A percentile compares a stretch with the other conserved stretches of the same genome.
Conservation (phyloP, 345 rosid genomes). For the Anacardium occidentale region DNA sequence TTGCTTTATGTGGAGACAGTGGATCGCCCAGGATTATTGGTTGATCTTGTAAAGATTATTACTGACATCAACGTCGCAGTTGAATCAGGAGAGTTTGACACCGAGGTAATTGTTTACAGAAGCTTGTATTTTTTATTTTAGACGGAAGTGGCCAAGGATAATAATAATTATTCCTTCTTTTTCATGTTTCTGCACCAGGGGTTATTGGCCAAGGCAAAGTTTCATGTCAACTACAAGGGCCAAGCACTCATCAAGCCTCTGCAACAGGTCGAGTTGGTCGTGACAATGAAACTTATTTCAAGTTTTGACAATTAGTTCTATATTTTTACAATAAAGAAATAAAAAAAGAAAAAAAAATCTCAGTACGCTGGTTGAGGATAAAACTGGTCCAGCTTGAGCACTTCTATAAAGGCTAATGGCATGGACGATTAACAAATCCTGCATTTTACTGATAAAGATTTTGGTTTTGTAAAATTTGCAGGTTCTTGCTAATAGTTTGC, state of each 20-base stretch:
- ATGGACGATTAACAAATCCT: too few species aligned
- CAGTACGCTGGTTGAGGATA: too few species aligned
- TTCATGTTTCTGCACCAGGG: conserved; percentile 46
- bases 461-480: conserved; percentile 25
- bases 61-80: conserved; percentile 76
- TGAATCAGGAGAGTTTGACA: conserved; percentile 96
- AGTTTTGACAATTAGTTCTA: too few species aligned
- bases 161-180: background rate
- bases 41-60: conserved; percentile 80
- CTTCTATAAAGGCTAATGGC: too few species aligned
- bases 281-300: background rate
- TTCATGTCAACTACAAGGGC: conserved; percentile 87
- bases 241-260: conserved; percentile 89
- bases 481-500: conserved; percentile 76
- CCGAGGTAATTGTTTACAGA: conserved; percentile 54
- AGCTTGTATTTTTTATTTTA: background rate
- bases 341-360: too few species aligned
- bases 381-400: too few species aligned
- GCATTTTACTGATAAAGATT: background rate
- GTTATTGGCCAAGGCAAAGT: conserved; percentile 90
- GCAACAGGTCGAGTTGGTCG: conserved; percentile 58
- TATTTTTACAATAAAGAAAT: too few species aligned
- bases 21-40: conserved; percentile 93
- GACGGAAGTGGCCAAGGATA: background rate
- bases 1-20: conserved; percentile 85